Conservation (phyloP, 1,139 yeast species). For the Fermentozyma sake region DNA sequence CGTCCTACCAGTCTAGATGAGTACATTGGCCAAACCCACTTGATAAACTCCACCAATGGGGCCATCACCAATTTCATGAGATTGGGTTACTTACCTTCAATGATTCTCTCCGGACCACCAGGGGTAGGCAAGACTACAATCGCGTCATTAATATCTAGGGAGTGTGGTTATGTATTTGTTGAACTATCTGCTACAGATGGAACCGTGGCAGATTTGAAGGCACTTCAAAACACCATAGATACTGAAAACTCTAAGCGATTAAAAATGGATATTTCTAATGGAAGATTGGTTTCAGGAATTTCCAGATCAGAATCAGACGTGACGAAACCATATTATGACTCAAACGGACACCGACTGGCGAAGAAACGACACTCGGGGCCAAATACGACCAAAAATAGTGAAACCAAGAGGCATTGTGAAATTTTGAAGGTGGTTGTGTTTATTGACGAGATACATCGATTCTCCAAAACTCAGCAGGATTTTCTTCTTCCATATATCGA, state of each 20-base stretch:
- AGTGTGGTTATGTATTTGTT: conserved; percentile 31
- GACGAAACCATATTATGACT: conserved; percentile 1
- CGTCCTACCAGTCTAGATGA: conserved; percentile 25
- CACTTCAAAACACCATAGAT: conserved; percentile 19
- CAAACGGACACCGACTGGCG: no score
- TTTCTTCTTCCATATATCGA: conserved; percentile 39
- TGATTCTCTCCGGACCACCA: conserved; percentile 43
- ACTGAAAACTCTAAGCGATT: conserved; percentile 21
- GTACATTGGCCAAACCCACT: conserved; percentile 38
- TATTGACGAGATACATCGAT: conserved; percentile 43
- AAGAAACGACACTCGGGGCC: conserved; percentile 2
- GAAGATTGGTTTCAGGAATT: no score
- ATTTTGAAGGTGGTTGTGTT: conserved; percentile 31
- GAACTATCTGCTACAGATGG: conserved; percentile 41
- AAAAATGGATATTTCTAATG: background rate
- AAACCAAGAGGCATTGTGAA: no score
- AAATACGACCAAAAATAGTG: no score
- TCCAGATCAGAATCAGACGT: no score
- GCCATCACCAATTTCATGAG: conserved; percentile 27
- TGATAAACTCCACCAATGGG: conserved; percentile 25
- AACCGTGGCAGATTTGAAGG: conserved; percentile 26
- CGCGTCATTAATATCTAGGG: conserved; percentile 34
- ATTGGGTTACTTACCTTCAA: conserved; percentile 40
- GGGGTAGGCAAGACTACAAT: conserved; percentile 46
- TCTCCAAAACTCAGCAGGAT: conserved; percentile 39